Evolutionary conservation across 2,329 filamentous ascomycete genomes (phyloP).

Genomic region (Coniochaeta sp.): DNA sequence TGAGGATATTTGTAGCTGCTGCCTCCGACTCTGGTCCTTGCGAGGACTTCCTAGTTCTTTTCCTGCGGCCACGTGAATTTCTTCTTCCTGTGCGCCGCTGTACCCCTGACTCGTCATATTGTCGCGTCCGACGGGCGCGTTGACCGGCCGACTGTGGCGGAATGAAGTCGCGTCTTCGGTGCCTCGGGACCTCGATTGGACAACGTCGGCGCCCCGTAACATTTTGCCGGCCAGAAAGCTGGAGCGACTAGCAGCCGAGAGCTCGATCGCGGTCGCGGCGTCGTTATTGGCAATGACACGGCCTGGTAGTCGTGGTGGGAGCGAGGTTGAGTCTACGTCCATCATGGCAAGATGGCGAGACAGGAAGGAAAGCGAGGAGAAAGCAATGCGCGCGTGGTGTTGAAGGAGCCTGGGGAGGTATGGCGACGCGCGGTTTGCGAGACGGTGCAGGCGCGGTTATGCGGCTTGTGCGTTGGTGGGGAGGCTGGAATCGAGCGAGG

Average conservation of each 20-base stretch:
- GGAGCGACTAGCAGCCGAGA: neutral
- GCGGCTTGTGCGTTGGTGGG: neutral
- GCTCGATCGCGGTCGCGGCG: slow-evolving; percentile 5
- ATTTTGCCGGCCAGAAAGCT: slow-evolving; percentile 11
- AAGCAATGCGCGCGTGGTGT: neutral
- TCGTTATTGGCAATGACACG: slow-evolving; percentile 12
- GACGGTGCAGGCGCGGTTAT: neutral
- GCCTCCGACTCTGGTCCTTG: neutral
- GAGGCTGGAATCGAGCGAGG: neutral
- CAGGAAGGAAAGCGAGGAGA: neutral
- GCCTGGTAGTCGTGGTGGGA: slow-evolving; percentile 11
- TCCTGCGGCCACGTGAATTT: neutral
- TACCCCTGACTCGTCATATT: slow-evolving; percentile 8
- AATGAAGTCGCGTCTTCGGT: slow-evolving; percentile 12
- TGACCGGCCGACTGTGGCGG: neutral
- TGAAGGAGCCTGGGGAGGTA: neutral
- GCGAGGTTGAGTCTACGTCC: slow-evolving; percentile 13
- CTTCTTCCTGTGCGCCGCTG: neutral
- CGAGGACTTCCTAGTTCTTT: neutral
- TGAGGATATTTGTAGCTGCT: slow-evolving; percentile 8
- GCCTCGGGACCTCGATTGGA: slow-evolving; percentile 5
- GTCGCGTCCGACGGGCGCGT: slow-evolving; percentile 4
- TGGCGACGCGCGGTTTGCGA: neutral
- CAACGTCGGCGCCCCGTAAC: slow-evolving; percentile 11
- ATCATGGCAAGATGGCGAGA: slow-evolving; percentile 8